These are phyloP conservation scores for Colletotrichum sp. DNA, from an alignment of 2,329 filamentous ascomycete species.

Conservation along the genomic window DNA sequence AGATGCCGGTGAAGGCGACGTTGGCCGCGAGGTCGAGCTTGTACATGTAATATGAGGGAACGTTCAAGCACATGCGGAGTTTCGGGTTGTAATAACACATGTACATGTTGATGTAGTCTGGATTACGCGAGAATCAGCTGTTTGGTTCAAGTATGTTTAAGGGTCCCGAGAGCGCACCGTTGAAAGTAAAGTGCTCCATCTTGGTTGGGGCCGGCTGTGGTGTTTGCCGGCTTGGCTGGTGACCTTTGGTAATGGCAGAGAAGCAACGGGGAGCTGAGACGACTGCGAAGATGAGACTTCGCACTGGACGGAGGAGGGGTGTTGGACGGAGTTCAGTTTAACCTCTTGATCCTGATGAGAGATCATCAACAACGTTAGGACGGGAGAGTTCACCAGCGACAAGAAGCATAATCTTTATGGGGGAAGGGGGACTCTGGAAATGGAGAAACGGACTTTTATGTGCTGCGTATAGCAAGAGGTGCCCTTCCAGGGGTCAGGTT, in stretches of 20 bases:
- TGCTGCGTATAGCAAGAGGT: neutral
- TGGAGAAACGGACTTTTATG: neutral
- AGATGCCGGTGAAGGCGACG: constrained; percentile 54
- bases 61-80: constrained; percentile 31
- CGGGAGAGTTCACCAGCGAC: neutral
- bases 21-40: constrained; percentile 59
- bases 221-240: neutral
- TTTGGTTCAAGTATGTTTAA: neutral
- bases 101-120: neutral
- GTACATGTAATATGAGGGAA: constrained; percentile 54
- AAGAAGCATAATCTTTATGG: neutral
- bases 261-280: neutral
- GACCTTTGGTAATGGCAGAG: neutral
- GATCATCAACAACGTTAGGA: neutral
- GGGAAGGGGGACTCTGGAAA: neutral
- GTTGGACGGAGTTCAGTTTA: neutral
- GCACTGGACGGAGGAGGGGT: neutral
- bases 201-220: neutral
- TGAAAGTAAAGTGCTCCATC: neutral
- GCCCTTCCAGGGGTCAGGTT: neutral
- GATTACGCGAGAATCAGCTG: neutral
- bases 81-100: constrained; percentile 34
- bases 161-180: neutral
- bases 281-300: neutral
- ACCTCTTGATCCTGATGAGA: neutral